A percentile compares a stretch with the other conserved stretches of the same genome.
Conservation (phyloP, 805 yeast species). For the Candida mattraensis region DNA sequence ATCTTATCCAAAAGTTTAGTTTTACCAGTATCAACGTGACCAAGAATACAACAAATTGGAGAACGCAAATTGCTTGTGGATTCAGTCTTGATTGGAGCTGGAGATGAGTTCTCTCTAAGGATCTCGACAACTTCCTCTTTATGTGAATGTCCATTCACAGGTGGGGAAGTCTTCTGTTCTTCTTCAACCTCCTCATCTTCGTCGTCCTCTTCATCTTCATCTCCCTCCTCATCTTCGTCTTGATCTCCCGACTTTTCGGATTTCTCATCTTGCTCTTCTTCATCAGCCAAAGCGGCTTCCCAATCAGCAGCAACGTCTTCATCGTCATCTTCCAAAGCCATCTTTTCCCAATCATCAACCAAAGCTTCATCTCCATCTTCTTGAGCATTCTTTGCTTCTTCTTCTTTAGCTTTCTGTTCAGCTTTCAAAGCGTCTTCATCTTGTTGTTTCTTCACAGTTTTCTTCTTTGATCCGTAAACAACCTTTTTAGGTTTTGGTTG, state of each 20-base stretch:
- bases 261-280: slow-evolving; percentile 36
- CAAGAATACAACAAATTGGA: slow-evolving; percentile 98
- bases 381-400: slow-evolving; percentile 41
- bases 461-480: slow-evolving; percentile 73
- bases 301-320: slow-evolving; percentile 53
- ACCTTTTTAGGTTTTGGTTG: slow-evolving; percentile 58
- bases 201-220: slow-evolving; percentile 31
- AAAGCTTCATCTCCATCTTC: slow-evolving; percentile 37
- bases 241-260: slow-evolving; percentile 20
- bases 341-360: slow-evolving; percentile 74
- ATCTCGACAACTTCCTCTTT: slow-evolving; percentile 31
- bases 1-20: slow-evolving; percentile 94
- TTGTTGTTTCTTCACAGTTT: slow-evolving; percentile 37
- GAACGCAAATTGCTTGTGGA: slow-evolving; percentile 71
- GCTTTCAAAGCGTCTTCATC: slow-evolving; percentile 33
- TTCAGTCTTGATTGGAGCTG: slow-evolving; percentile 17
- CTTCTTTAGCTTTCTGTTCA: slow-evolving; percentile 23
- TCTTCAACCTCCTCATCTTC: slow-evolving; percentile 25
- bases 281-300: slow-evolving; percentile 42
- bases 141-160: background rate
- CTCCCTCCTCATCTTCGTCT: slow-evolving; percentile 31
- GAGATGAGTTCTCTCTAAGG: slow-evolving; percentile 24
- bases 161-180: slow-evolving; percentile 29
- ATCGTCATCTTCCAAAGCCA: slow-evolving; percentile 54
- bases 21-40: slow-evolving; percentile 99